phyloP scores from a whole-genome alignment of 371 early-diverging fungal genomes.

The Circinella minor region DNA sequence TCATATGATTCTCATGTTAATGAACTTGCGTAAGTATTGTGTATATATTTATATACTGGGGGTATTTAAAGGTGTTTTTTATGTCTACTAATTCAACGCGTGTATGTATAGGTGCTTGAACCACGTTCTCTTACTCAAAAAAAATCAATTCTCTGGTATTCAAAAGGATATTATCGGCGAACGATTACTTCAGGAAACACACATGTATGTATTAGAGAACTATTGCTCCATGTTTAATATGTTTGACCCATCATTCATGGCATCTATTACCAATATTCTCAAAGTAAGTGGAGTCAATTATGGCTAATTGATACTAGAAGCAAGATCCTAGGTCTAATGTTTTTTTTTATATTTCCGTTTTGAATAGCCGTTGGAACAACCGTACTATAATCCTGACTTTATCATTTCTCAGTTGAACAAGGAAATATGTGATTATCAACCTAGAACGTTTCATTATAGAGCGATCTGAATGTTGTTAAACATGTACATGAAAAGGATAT shows the following conservation, averaged over 20 bases:
- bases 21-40: no score
- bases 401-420: background rate
- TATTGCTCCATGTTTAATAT: background rate
- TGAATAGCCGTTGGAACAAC: constrained; percentile 1
- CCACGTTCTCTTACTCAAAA: background rate
- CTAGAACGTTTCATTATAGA: constrained; percentile 3
- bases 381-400: background rate
- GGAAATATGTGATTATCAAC: constrained; percentile 3
- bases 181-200: background rate
- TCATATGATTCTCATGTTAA: no score
- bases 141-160: background rate
- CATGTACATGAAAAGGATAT: background rate
- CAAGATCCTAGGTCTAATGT: background rate
- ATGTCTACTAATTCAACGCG: no score
- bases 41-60: no score
- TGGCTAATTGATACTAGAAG: background rate
- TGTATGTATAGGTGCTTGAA: background rate
- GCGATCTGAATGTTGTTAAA: background rate
- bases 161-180: background rate
- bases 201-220: background rate
- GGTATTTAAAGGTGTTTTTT: no score
- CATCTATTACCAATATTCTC: background rate
- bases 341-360: constrained; percentile 1
- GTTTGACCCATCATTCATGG: background rate
- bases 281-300: background rate